A percentile compares a stretch with the other conserved stretches of the same genome.
Conservation (phyloP, 2,329 filamentous ascomycete species). For the Claviceps arundinis region DNA sequence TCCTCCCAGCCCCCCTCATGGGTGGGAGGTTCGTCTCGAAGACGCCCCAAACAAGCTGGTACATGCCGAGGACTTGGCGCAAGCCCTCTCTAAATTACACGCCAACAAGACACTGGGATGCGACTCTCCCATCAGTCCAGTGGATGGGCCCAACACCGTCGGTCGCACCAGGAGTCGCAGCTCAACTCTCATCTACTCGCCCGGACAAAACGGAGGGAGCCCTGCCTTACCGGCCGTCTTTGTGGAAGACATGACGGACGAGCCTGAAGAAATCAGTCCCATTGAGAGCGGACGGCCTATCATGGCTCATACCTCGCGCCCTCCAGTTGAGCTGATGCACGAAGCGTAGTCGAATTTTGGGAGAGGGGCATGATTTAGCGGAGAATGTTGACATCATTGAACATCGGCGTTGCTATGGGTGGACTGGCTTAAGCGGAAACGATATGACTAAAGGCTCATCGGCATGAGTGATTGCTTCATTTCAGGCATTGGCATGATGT, state of each 20-base stretch:
- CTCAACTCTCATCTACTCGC: conserved; percentile 53
- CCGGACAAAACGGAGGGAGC: conserved; percentile 39
- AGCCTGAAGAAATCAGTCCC: conserved; percentile 31
- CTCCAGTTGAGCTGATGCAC: conserved; percentile 53
- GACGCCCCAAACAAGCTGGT: conserved; percentile 58
- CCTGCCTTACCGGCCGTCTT: conserved; percentile 50
- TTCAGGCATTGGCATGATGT: not conserved
- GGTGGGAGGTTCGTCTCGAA: conserved; percentile 55
- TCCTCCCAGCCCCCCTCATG: conserved; percentile 53
- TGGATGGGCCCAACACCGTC: conserved; percentile 14
- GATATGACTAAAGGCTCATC: not conserved
- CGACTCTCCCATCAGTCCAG: conserved; percentile 19
- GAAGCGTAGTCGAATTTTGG: conserved; percentile 15
- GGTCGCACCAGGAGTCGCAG: conserved; percentile 39
- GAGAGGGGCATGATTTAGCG: not conserved
- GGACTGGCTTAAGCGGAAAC: not conserved
- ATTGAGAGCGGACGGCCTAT: conserved; percentile 32
- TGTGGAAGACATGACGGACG: conserved; percentile 54
- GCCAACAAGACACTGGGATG: conserved; percentile 22
- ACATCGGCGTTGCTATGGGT: not conserved
- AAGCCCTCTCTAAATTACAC: conserved; percentile 49
- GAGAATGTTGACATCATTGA: not conserved
- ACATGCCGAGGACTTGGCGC: conserved; percentile 55
- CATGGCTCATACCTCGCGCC: conserved; percentile 46
- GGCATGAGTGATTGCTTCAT: not conserved